These are phyloP conservation scores for Diplosphaera chodatii DNA, from an alignment of 139 green algal species.

Conservation along the genomic window DNA sequence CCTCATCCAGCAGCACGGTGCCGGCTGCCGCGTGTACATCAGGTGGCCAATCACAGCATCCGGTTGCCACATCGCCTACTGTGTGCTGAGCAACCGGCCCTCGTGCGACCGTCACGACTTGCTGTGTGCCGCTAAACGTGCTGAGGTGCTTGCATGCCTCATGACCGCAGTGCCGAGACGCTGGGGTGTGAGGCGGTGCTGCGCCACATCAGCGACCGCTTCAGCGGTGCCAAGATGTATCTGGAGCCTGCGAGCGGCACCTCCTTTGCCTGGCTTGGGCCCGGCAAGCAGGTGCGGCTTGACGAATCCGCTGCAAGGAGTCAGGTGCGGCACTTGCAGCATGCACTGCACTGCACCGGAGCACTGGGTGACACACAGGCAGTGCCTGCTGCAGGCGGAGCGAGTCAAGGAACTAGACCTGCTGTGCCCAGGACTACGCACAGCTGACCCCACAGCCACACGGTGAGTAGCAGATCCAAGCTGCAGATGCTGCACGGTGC, in stretches of 20 bases:
- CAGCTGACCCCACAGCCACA: background rate
- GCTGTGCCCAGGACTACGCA: background rate
- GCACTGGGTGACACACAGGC: too few relatives aligned
- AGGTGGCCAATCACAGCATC: too few relatives aligned
- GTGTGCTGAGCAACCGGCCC: too few relatives aligned
- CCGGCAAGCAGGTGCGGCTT: background rate
- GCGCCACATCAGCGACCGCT: background rate
- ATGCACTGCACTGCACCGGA: too few relatives aligned
- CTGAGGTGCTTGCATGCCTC: too few relatives aligned
- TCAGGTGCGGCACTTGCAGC: too few relatives aligned
- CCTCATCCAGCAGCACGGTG: background rate
- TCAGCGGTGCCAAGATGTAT: background rate
- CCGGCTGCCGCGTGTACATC: constrained; percentile 4
- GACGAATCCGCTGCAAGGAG: too few relatives aligned
- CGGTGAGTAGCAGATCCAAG: too few relatives aligned
- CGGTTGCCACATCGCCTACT: too few relatives aligned
- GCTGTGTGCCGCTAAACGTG: too few relatives aligned
- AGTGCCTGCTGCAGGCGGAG: background rate
- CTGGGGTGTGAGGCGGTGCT: constrained; percentile 1
- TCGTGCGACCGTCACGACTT: too few relatives aligned
- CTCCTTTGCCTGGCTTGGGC: background rate
- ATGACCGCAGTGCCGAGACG: background rate
- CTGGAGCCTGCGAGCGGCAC: background rate
- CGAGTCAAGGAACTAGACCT: background rate
- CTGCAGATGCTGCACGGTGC: too few relatives aligned